These are phyloP conservation scores for Aphanomyces cochlioides DNA, from an alignment of 352 stramenopile genomes.

Conservation along the genomic window DNA sequence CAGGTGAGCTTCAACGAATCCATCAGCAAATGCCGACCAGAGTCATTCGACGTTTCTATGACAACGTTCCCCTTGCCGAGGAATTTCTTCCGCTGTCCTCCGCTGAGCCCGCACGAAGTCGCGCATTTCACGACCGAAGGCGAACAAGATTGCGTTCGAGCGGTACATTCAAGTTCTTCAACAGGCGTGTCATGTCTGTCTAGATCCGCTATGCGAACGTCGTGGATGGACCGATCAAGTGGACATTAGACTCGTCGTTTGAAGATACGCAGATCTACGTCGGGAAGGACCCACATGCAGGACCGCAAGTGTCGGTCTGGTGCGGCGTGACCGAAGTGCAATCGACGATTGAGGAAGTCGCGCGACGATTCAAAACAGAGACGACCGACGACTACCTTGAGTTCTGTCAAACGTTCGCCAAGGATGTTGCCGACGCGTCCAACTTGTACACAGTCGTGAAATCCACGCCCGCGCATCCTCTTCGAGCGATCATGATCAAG, in stretches of 20 bases:
- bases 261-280: not conserved
- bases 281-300: not conserved
- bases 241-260: not conserved
- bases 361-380: not conserved
- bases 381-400: not conserved
- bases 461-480: not conserved
- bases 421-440: not conserved
- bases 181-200: not conserved
- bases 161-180: too few relatives aligned
- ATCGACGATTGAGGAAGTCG: slow-evolving; percentile 4
- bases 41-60: too few relatives aligned
- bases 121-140: not conserved
- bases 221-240: not conserved
- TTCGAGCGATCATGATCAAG: slow-evolving; percentile 3
- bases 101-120: not conserved
- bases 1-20: too few relatives aligned
- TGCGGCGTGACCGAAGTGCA: slow-evolving; percentile 3
- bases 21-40: too few relatives aligned
- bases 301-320: not conserved
- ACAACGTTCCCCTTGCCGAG: not conserved
- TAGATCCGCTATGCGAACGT: not conserved
- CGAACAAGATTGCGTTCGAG: not conserved
- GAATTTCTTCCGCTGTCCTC: slow-evolving; percentile 5
- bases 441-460: not conserved
- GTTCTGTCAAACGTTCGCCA: not conserved